Conservation (phyloP, 1,139 yeast species). For the Yamadazyma diddensiae region DNA sequence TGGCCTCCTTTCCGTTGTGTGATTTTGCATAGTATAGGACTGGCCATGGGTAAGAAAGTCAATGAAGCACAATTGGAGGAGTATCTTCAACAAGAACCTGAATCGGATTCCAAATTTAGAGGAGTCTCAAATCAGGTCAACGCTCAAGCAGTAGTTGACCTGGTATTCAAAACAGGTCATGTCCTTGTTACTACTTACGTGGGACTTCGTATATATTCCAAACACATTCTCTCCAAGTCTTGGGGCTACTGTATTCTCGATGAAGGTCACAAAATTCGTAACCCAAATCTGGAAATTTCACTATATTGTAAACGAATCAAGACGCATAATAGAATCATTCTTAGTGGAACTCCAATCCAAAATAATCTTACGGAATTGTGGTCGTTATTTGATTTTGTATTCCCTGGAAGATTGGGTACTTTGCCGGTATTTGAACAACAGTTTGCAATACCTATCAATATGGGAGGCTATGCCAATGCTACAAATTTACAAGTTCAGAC, state of each 20-base stretch:
- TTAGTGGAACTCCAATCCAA: slow-evolving; percentile 96
- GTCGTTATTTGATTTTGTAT: slow-evolving; percentile 93
- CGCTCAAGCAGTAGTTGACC: slow-evolving; percentile 47
- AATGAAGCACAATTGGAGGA: slow-evolving; percentile 52
- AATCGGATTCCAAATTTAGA: slow-evolving; percentile 22
- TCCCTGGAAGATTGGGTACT: slow-evolving; percentile 92
- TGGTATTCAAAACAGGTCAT: slow-evolving; percentile 64
- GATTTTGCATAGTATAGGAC: slow-evolving; percentile 87
- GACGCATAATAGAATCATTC: slow-evolving; percentile 77
- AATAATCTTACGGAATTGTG: slow-evolving; percentile 88
- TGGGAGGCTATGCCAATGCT: slow-evolving; percentile 99
- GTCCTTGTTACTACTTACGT: slow-evolving; percentile 89
- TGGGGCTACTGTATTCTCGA: slow-evolving; percentile 94
- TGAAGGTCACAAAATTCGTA: slow-evolving; percentile 95
- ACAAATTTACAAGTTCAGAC: slow-evolving; percentile 94
- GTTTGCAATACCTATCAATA: slow-evolving; percentile 86
- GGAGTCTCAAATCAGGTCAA: slow-evolving; percentile 35
- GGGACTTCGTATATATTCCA: slow-evolving; percentile 78
- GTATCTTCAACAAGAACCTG: slow-evolving; percentile 43
- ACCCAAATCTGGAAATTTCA: slow-evolving; percentile 89
- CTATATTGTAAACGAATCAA: slow-evolving; percentile 78
- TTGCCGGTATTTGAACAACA: slow-evolving; percentile 91
- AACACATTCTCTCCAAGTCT: slow-evolving; percentile 57
- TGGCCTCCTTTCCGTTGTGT: slow-evolving; percentile 94
- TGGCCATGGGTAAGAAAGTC: slow-evolving; percentile 63